Evolutionary conservation across 202 grass and related monocot genomes (phyloP), one percentile per base, ranked within the genome.

Genomic region (Saccharum hybrid): DNA sequence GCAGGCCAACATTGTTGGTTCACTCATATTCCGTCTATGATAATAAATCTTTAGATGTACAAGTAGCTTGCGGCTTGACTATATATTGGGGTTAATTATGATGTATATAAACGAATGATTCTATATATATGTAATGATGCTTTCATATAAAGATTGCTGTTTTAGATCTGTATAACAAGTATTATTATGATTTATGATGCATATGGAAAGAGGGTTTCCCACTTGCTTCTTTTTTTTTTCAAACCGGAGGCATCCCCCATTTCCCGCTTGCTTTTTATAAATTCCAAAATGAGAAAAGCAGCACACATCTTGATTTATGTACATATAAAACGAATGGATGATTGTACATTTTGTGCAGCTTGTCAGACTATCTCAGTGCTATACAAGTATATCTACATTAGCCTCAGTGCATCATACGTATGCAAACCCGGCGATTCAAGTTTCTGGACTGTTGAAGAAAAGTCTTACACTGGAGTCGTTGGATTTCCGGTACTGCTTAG

Each of bases 11-110:
- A 72, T 37, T 81, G 63, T 72, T 72, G 64, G 72, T n/a, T 49
- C 40, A 63, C 28, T 63, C 60, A 74, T 77, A 71, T 39, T 86
- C 33, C 16, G 4, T 84, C 70, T 14, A 57, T 82, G 72, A 41
- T 46, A 59, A 79, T 79, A 66, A 41, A 41, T 52, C 15, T 85
- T 64, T 79, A 72, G 59, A 54, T 40, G 63, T 76, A 65, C 60
- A 86, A 81, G 37, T 91, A 82, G 82, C 7, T 81, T 83, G 59
- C 15, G 56, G 62, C 36, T 81, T 84, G 81, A 80, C 14, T 80
- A 46, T 65, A 40, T 64, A 52, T 30, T 66, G 45, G 14, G 30
- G 31, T 41, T 81, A 78, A 78, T 65, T 79, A 68, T 78, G 8
- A 73, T 30, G 10, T 79, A 66, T 79, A 66, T 81, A 45, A 57